Base-by-base conservation (phyloP, 768 basidiomycete species). In the Rubroboletus pulcherrimus region DNA sequence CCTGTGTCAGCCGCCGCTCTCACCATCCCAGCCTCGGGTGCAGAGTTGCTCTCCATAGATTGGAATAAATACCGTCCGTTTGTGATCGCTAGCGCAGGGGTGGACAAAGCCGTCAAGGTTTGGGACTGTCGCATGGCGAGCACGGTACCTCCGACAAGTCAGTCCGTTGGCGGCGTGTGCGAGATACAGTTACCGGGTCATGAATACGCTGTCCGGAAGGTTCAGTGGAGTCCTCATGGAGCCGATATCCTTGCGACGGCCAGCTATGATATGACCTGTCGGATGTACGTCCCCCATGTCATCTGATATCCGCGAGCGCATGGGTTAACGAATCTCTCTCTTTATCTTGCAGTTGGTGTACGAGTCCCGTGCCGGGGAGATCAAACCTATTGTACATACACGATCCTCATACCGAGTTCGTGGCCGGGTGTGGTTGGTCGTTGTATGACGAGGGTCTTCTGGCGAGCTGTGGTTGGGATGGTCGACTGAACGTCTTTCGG, bases 251-350 rank as follows among this genome's bases (percentile, higher is more conserved):
- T 91, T 24, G 86, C 87, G 17, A 82, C 80, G 34, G 80, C 82
- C 38, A 87, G 89, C 64, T 95, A 98, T 73, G 96, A 98, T 67
- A 98, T 98, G 96, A 93, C 93, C 1, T 93, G 89, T 71, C 79
- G 92, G 69, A 79, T 95, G 89, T 97, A 77, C 68, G 87, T 80
- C 31, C 11, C 31, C 12, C 48, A 57, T 40, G n/a, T 40, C 21
- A 54, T 41, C 37, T 49, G 45, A 19, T 51, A 1, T 45, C 15
- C 5, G 44, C n/a, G 44, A 17, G 42, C 14, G 35, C 30, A 21
- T 17, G 19, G 4, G 8, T 39, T 55, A 42, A 61, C 44, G 15
- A 26, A 11, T n/a, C 12, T 35, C 10, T 47, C 49, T 12, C 15
- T 21, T 21, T 37, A 11, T 43, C 51, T 37, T 56, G 9, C 56